Conservation (phyloP, 164 flowering plant species). For the Tetrastigma voinierianum region DNA sequence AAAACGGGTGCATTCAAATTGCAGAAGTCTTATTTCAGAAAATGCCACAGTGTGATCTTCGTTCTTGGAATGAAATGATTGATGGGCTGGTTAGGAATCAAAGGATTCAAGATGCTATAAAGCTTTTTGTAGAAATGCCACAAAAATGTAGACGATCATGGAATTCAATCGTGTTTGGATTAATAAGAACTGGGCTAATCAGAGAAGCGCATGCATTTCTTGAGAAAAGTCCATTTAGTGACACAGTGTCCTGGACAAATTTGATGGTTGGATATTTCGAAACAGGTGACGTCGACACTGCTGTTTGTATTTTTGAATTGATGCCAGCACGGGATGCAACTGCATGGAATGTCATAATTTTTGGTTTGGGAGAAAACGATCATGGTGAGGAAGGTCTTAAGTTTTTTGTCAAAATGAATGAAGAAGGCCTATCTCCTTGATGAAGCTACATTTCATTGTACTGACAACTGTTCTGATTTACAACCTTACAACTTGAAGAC, state of each 20-base stretch:
- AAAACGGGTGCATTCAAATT: constrained; percentile 32
- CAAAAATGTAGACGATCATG: constrained; percentile 35
- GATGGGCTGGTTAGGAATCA: constrained; percentile 36
- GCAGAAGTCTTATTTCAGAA: constrained; percentile 51
- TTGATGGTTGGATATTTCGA: constrained; percentile 57
- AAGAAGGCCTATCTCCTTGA: constrained; percentile 32
- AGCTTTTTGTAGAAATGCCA: constrained; percentile 45
- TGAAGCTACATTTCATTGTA: constrained; percentile 52
- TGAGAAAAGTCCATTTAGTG: constrained; percentile 45
- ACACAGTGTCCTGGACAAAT: constrained; percentile 55
- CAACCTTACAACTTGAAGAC: constrained; percentile 47
- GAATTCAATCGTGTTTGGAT: constrained; percentile 48
- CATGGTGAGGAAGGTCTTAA: constrained; percentile 54
- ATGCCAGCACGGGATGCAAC: constrained; percentile 46
- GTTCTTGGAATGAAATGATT: constrained; percentile 49
- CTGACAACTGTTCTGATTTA: constrained; percentile 49
- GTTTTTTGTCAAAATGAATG: constrained; percentile 47
- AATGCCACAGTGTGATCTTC: constrained; percentile 43
- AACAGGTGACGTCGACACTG: constrained; percentile 35
- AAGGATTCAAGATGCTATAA: constrained; percentile 40
- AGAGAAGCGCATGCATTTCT: constrained; percentile 55
- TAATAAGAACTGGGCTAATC: constrained; percentile 36
- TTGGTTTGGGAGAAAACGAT: constrained; percentile 61
- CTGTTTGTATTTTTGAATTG: constrained; percentile 38
- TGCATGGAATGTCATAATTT: constrained; percentile 59